Percentiles rank a stretch among this genome's conserved stretches.
These are phyloP conservation scores for Cryptococcus sp. DNA, from an alignment of 1,284 basidiomycete species.

Conservation along the genomic window DNA sequence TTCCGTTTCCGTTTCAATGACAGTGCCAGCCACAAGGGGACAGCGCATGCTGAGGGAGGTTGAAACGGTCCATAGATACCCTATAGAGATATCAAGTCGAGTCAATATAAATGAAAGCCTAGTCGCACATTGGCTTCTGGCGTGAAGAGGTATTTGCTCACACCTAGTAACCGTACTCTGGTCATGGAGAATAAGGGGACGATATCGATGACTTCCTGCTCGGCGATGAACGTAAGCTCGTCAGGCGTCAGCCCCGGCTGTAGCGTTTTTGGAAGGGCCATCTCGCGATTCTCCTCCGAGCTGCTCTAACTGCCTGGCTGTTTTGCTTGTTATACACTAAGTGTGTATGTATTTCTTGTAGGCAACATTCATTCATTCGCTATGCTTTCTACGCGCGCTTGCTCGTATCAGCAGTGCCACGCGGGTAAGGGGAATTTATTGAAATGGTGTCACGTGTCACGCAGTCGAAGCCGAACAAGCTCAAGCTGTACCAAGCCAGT, in stretches of 20 bases:
- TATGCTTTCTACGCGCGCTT: no score
- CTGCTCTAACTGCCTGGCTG: no score
- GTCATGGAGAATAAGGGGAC: constrained; percentile 85
- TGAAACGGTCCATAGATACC: constrained; percentile 90
- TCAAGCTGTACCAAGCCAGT: no score
- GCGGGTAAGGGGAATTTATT: no score
- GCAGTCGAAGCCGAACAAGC: no score
- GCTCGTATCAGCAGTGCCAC: no score
- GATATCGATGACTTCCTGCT: constrained; percentile 76
- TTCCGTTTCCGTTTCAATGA: constrained; percentile 92
- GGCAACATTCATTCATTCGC: no score
- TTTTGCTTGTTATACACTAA: no score
- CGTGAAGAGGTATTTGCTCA: constrained; percentile 44
- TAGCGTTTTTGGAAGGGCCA: constrained; percentile 54
- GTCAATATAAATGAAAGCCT: background rate
- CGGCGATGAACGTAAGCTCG: constrained; percentile 83
- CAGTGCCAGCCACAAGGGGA: constrained; percentile 93
- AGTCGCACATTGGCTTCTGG: no score
- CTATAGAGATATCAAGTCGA: constrained; percentile 51
- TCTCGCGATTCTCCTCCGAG: constrained; percentile 17
- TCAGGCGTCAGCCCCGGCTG: constrained; percentile 54
- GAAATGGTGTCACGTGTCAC: no score
- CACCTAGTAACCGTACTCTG: constrained; percentile 81
- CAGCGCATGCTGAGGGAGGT: constrained; percentile 75
- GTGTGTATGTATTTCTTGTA: no score